Evolutionary conservation across 75 land plant genomes (phyloP).

Genomic region (Sequoia sempervirens): DNA sequence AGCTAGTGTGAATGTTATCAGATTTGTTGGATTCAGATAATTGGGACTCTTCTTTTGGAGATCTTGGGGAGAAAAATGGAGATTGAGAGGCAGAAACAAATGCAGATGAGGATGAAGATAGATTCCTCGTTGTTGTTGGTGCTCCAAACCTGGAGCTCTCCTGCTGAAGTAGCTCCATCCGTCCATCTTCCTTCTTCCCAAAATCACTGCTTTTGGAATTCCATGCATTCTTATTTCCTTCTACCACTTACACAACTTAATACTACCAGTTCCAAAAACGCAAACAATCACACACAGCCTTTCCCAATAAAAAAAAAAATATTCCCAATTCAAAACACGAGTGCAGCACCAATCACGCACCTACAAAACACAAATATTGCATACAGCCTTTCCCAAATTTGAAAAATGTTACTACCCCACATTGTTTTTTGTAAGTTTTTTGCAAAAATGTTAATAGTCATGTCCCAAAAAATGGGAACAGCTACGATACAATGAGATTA

Average conservation of each 20-base stretch:
- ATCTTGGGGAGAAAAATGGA: slow-evolving; percentile 68
- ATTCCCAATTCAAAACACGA: neutral
- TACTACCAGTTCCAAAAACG: neutral
- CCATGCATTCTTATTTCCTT: slow-evolving; percentile 17
- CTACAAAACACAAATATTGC: neutral
- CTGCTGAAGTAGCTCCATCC: slow-evolving; percentile 49
- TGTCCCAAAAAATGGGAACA: neutral
- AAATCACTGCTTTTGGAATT: neutral
- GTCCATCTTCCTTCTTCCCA: slow-evolving; percentile 16
- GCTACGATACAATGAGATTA: neutral
- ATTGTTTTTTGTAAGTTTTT: neutral
- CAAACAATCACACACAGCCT: neutral
- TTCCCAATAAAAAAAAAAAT: neutral
- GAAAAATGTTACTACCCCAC: neutral
- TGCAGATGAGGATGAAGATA: slow-evolving; percentile 65
- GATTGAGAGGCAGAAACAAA: slow-evolving; percentile 73
- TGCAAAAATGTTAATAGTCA: neutral
- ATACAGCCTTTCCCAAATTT: neutral
- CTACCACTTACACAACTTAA: neutral
- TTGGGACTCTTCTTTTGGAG: slow-evolving; percentile 17
- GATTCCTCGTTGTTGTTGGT: slow-evolving; percentile 28
- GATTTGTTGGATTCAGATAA: slow-evolving; percentile 21
- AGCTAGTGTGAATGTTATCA: slow-evolving; percentile 7
- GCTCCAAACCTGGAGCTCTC: slow-evolving; percentile 47
- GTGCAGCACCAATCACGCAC: neutral